A percentile compares a stretch with the other conserved stretches of the same genome.
Conservation (phyloP, 805 yeast species). For the Candida morakotiae region DNA sequence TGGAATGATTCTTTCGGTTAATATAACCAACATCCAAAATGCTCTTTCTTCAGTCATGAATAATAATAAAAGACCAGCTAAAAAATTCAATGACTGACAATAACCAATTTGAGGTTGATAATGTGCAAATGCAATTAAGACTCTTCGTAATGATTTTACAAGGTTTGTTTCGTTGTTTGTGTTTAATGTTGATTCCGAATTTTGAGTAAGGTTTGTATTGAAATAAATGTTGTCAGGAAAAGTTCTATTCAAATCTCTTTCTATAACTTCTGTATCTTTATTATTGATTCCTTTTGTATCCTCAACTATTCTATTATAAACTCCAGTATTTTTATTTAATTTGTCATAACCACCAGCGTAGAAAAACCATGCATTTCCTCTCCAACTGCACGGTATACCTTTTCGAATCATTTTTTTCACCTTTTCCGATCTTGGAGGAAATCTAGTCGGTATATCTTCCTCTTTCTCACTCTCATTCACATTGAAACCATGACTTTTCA, state of each 20-base stretch:
- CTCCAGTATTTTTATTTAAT: constrained; percentile 64
- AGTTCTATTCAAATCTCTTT: constrained; percentile 88
- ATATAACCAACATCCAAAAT: constrained; percentile 93
- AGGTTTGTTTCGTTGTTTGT: constrained; percentile 71
- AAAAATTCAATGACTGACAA: constrained; percentile 90
- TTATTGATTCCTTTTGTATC: constrained; percentile 53
- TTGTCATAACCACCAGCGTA: constrained; percentile 83
- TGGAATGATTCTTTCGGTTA: constrained; percentile 81
- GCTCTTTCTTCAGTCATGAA: constrained; percentile 88
- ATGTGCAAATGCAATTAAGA: constrained; percentile 76
- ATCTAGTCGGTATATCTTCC: constrained; percentile 47
- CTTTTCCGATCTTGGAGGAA: constrained; percentile 76
- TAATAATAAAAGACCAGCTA: constrained; percentile 79
- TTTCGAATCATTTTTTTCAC: constrained; percentile 77
- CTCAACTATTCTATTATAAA: constrained; percentile 64
- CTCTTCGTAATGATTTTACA: constrained; percentile 72
- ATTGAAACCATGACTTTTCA: constrained; percentile 63
- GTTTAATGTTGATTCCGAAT: constrained; percentile 12
- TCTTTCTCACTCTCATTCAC: constrained; percentile 11
- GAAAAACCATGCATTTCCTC: constrained; percentile 96
- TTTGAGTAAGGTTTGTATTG: constrained; percentile 24
- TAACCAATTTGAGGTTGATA: constrained; percentile 90
- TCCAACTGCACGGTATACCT: constrained; percentile 96
- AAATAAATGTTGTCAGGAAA: constrained; percentile 91
- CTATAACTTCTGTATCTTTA: constrained; percentile 87